phyloP scores from a whole-genome alignment of 441 rosid species.

The Melastoma candidum region DNA sequence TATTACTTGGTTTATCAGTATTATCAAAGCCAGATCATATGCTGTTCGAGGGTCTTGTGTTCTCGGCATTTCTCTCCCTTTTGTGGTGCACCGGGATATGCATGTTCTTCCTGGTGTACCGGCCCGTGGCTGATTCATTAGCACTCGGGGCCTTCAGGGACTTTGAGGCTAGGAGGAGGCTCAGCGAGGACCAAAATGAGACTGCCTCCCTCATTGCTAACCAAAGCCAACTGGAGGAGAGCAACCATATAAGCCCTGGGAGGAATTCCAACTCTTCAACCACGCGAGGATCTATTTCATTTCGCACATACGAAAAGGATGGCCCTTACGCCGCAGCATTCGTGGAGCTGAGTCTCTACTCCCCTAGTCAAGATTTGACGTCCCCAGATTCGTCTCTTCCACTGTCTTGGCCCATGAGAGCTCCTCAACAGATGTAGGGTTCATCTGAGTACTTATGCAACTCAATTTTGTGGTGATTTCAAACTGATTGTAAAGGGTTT shows the following conservation, averaged over 20 bases:
- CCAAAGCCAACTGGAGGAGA: conserved; percentile 42
- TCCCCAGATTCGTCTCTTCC: conserved; percentile 49
- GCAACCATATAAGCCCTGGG: conserved; percentile 35
- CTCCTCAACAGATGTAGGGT: conserved; percentile 24
- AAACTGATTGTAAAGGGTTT: conserved; percentile 68
- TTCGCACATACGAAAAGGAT: conserved; percentile 36
- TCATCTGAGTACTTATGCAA: conserved; percentile 23
- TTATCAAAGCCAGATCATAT: conserved; percentile 54
- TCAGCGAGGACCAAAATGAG: conserved; percentile 48
- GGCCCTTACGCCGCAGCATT: conserved; percentile 31
- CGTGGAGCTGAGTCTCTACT: conserved; percentile 58
- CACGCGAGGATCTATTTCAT: conserved; percentile 56
- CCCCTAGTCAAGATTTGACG: conserved; percentile 41
- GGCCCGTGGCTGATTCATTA: conserved; percentile 83
- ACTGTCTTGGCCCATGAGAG: conserved; percentile 54
- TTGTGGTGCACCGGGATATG: conserved; percentile 64
- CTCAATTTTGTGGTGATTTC: conserved; percentile 66
- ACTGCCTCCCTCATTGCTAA: conserved; percentile 53
- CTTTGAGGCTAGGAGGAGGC: conserved; percentile 46
- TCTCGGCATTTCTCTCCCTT: conserved; percentile 74
- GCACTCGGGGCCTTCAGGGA: conserved; percentile 64
- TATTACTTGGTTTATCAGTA: conserved; percentile 77
- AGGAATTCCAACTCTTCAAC: conserved; percentile 52
- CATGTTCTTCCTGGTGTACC: conserved; percentile 75
- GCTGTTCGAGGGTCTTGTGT: conserved; percentile 66